Evolutionary conservation across 78 protist genomes (phyloP).

Genomic region (Speleostelium caveatum): DNA sequence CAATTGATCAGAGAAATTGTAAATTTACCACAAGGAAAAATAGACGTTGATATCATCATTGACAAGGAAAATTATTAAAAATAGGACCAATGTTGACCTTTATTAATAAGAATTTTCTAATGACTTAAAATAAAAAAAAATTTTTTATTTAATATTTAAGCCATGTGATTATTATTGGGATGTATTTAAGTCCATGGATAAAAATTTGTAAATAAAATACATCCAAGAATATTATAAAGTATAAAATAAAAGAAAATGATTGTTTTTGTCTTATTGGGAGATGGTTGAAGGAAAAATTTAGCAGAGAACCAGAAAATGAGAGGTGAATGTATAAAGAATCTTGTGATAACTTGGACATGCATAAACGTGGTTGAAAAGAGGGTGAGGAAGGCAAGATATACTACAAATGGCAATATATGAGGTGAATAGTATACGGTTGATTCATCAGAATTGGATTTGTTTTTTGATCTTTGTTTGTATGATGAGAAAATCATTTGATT

Average conservation of each 20-base stretch:
- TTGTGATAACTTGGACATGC: slow-evolving; percentile 79
- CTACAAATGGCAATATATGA: slow-evolving; percentile 52
- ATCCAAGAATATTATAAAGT: slow-evolving; percentile 71
- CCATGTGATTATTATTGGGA: too few species aligned
- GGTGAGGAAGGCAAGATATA: slow-evolving; percentile 8
- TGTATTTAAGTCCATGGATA: slow-evolving; percentile 84
- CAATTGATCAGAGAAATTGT: too few species aligned
- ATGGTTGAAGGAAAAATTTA: neutral
- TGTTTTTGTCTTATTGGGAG: neutral
- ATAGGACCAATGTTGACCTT: too few species aligned
- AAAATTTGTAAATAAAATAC: slow-evolving; percentile 57
- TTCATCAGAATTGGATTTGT: neutral
- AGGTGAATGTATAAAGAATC: slow-evolving; percentile 80
- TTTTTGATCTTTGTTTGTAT: slow-evolving; percentile 10
- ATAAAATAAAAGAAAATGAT: slow-evolving; percentile 40
- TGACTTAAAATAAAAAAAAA: too few species aligned
- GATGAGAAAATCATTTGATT: slow-evolving; percentile 31
- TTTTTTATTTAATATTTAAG: too few species aligned
- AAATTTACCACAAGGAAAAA: too few species aligned
- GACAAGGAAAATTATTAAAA: too few species aligned
- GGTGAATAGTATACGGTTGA: slow-evolving; percentile 7
- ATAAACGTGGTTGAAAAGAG: slow-evolving; percentile 56
- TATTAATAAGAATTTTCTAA: too few species aligned
- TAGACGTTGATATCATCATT: too few species aligned
- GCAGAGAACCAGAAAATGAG: slow-evolving; percentile 59